Evolutionary conservation across 805 yeast species (phyloP).

Genomic region (Wickerhamomyces hampshirensis): DNA sequence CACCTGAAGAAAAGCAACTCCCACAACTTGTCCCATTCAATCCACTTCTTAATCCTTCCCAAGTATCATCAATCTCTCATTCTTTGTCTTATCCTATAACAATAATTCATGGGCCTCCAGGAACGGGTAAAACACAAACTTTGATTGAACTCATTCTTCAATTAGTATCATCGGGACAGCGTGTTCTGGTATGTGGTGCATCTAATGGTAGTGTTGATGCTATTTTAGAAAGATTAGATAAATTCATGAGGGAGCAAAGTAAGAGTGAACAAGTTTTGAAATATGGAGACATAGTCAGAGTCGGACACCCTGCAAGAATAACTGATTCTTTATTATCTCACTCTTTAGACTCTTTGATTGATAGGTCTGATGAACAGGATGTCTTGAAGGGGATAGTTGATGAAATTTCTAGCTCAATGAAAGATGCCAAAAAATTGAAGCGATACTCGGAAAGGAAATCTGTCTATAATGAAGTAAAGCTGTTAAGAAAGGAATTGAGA

Average conservation of each 20-base stretch:
- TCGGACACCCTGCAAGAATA: constrained; percentile 93
- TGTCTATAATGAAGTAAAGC: constrained; percentile 65
- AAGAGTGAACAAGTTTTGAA: constrained; percentile 40
- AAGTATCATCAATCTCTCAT: constrained; percentile 64
- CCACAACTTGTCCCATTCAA: constrained; percentile 2
- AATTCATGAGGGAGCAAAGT: not conserved
- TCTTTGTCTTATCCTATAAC: constrained; percentile 55
- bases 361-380: constrained; percentile 50
- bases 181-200: constrained; percentile 88
- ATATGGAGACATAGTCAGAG: constrained; percentile 32
- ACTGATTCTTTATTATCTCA: constrained; percentile 57
- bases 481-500: constrained; percentile 64
- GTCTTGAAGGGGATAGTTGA: constrained; percentile 61
- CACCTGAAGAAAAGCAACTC: not conserved
- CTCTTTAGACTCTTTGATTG: constrained; percentile 70
- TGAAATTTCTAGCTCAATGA: constrained; percentile 64
- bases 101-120: constrained; percentile 75
- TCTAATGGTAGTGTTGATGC: constrained; percentile 93
- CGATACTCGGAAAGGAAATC: constrained; percentile 59
- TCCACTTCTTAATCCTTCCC: constrained; percentile 48
- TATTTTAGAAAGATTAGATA: constrained; percentile 64
- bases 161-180: constrained; percentile 49
- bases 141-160: constrained; percentile 78
- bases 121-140: constrained; percentile 81
- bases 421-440: constrained; percentile 55